Percentiles rank a stretch among this genome's conserved stretches.
These are phyloP conservation scores for Leishmania lainsoni DNA, from an alignment of 208 protist species.

Conservation along the genomic window DNA sequence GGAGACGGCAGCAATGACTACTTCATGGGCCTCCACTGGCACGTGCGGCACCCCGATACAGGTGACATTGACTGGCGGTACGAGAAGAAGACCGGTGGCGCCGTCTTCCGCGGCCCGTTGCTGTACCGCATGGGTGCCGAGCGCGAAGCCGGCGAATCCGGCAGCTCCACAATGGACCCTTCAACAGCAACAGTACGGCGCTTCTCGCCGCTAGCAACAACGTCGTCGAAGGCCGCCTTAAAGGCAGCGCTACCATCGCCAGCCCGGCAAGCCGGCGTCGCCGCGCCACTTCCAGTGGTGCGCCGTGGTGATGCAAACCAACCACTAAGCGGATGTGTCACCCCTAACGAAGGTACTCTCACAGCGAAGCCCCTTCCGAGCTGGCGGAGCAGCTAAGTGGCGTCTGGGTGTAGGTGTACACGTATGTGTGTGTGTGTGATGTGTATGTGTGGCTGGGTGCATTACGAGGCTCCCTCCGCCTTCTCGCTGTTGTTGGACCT, in stretches of 20 bases:
- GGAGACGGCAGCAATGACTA: slow-evolving; percentile 80
- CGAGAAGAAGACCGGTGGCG: slow-evolving; percentile 73
- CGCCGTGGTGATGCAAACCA: background rate
- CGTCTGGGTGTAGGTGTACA: background rate
- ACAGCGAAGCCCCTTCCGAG: background rate
- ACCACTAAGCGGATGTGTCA: background rate
- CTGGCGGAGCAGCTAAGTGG: slow-evolving; percentile 47
- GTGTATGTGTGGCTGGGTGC: background rate
- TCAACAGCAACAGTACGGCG: slow-evolving; percentile 32
- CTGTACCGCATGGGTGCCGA: slow-evolving; percentile 74
- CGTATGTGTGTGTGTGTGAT: background rate
- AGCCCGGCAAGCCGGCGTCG: background rate
- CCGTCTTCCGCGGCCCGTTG: slow-evolving; percentile 71
- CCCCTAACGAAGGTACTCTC: background rate
- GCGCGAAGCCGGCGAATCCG: slow-evolving; percentile 57
- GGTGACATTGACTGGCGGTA: slow-evolving; percentile 90
- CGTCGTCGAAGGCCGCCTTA: background rate
- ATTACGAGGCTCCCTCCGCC: background rate
- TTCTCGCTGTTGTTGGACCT: slow-evolving; percentile 4
- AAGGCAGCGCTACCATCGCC: slow-evolving; percentile 9
- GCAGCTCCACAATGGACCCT: slow-evolving; percentile 59
- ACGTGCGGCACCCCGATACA: slow-evolving; percentile 77
- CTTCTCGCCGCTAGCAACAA: slow-evolving; percentile 11
- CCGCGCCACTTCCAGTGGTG: background rate
- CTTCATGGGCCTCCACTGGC: slow-evolving; percentile 59